Evolutionary conservation across 2,329 filamentous ascomycete genomes (phyloP), one percentile per base, ranked within the genome.

Genomic region (Dothidotthia symphoricarpi): DNA sequence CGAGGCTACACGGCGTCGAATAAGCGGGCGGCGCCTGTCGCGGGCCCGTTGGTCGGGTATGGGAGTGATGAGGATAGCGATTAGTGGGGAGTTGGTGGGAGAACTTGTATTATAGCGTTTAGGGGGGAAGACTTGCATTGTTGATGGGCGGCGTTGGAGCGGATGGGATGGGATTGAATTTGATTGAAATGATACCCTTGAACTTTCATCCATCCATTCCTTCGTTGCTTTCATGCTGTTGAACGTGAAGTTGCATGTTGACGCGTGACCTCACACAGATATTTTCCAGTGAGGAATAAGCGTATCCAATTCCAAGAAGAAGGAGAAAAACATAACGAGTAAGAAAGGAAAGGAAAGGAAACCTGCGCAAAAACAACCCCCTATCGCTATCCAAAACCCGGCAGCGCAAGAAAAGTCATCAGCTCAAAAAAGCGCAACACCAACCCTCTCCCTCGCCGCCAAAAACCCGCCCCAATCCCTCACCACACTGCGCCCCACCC

Each of bases 61-160:
- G 89, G 83, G 39, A 96, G 88, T 64, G 89, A 95, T 68, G 86
- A 89, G 61, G 90, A 95, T 44, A 85, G 78, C 49, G 80, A 83
- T 49, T 69, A 53, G 25, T 24, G 5, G 19, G 5, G 19, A 22
- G 19, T 12, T 11, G 3, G 15, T 15, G 4, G 10, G 16, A 24
- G 7, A 28, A 13, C 19, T 25, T 36, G 26, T 36, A 29, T 28
- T 40, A 33, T 41, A 34, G 17, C 6, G 34, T 34, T 9, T 7
- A 11, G 4, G 10, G 15, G 6, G 8, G 28, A 19, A 34, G 5
- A 9, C 5, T 5, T 22, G 19, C 9, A 6, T 22, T 5, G 5
- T 6, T 9, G 19, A 9, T 22, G 5, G 34, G n/a, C 9, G 13
- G 11, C 9, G 24, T 14, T 15, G 27, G 14, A 32, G 15, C 19